phyloP scores from a whole-genome alignment of 768 basidiomycete species.

The Hericium erinaceus region DNA sequence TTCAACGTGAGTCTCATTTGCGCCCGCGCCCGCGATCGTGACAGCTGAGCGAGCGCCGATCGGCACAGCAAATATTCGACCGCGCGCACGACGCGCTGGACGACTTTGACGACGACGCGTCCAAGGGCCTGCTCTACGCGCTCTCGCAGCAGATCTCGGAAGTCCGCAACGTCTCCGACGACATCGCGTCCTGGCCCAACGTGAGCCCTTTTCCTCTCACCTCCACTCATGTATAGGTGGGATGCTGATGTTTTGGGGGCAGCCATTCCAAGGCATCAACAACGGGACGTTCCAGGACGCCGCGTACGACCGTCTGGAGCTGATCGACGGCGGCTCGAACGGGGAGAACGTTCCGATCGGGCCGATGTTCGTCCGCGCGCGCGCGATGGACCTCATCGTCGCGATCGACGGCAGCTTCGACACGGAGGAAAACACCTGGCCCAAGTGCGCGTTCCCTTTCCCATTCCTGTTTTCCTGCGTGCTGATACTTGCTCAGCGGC shows the following conservation, averaged over 20 bases:
- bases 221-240: too few relatives aligned
- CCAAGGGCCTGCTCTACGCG: slow-evolving; percentile 36
- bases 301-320: slow-evolving; percentile 40
- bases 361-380: slow-evolving; percentile 59
- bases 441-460: slow-evolving; percentile 40
- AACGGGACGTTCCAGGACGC: slow-evolving; percentile 43
- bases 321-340: slow-evolving; percentile 68
- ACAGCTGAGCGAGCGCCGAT: not conserved
- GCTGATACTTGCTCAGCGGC: slow-evolving; percentile 30
- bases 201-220: slow-evolving; percentile 16
- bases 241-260: too few relatives aligned
- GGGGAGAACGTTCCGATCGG: slow-evolving; percentile 62
- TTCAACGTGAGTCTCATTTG: slow-evolving; percentile 42
- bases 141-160: slow-evolving; percentile 36
- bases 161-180: slow-evolving; percentile 42
- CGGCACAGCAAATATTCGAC: slow-evolving; percentile 40
- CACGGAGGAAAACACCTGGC: slow-evolving; percentile 43
- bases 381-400: slow-evolving; percentile 66
- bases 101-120: slow-evolving; percentile 28
- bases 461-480: not conserved
- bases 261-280: slow-evolving; percentile 45
- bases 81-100: slow-evolving; percentile 29
- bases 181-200: slow-evolving; percentile 65
- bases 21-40: not conserved
- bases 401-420: slow-evolving; percentile 64